Evolutionary conservation across 2,329 filamentous ascomycete species (phyloP), one percentile per base, ranked within the genome.

Genomic region (Trichoderma citrinoviride): DNA sequence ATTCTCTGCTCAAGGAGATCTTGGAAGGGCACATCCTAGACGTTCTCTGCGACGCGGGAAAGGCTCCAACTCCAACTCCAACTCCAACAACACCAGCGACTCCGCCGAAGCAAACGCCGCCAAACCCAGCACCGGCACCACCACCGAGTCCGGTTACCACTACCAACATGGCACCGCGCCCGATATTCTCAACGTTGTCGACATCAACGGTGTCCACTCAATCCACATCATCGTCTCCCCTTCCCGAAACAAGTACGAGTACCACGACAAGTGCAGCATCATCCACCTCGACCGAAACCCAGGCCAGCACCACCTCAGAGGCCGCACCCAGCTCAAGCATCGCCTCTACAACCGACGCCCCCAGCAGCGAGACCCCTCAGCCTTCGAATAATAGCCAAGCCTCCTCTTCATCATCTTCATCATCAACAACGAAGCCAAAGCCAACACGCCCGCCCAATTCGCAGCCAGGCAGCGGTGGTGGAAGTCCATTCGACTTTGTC

Each of bases 401-500:
- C 15, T 23, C 57, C 12, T 60, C n/a, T n/a, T n/a, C n/a, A n/a
- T n/a, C n/a, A n/a, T n/a, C n/a, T n/a, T n/a, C n/a, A n/a, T n/a
- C 53, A 53, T 23, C 63, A n/a, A 62, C 44, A 17, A 47, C 27
- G 17, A 23, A 53, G 15, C 41, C 64, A 25, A 61, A 50, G 7
- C 64, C 49, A 53, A 68, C 65, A 21, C 61, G 61, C 2, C 49
- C 37, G 8, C 60, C 49, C 7, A 62, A 62, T 40, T 15, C 25
- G 1, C 61, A 55, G 29, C 68, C 66, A 8, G 65, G 65, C 2
- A 68, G 68, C 44, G 70, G 70, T 50, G 70, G 70, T 5, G 70
- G 70, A 7, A 70, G 69, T 52, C 70, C 68, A 5, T 70, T 70
- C 50, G 70, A 71, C 61, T 61, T 65, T 61, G 64, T 65, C 23